Evolutionary conservation across 176 grass and related monocot genomes (phyloP), one percentile per base, ranked within the genome.

Genomic region (Rhynchospora tenuis): DNA sequence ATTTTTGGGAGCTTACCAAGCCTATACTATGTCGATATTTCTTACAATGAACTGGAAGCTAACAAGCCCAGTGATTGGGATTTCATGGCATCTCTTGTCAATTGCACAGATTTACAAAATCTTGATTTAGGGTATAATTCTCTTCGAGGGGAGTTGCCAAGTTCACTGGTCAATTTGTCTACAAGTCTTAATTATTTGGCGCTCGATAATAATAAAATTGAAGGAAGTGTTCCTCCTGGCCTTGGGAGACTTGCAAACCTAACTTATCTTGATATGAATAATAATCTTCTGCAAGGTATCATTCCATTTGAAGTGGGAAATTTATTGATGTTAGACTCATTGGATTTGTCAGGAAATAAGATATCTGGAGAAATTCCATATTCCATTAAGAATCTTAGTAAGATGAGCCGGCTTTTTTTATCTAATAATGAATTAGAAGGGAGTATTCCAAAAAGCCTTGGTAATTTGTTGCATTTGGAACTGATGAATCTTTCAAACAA

Each of bases 221-320:
- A 57, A 0, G 91, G 86, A n/a, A 60, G 31, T 38, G 66, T 91
- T 86, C 80, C 88, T 79, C 13, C 27, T 28, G 83, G 75, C 27
- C 84, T 91, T 68, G 83, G 86, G n/a, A 91, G 83, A 5, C 29
- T 89, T 9, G 50, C 66, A 16, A 81, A 78, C 61, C 83, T 97
- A 26, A 48, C 15, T 54, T 19, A 59, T 0, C 56, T 97, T 78
- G 29, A 51, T 15, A 86, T 97, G 80, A 26, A 73, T 3, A 28
- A 86, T 16, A 97, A 94, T 42, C 86, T 75, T 76, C 85, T 92
- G 60, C 84, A 86, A 48, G 88, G 86, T n/a, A 2, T 20, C 46
- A 92, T 97, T 80, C 94, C 91, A 8, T 10, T 4, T 9, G 78
- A 51, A 3, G 71, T 94, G 47, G 70, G 94, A 23, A 89, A 85